Base-by-base conservation (phyloP, 2,329 filamentous ascomycete species). In the Gnomoniopsis smithogilvyi region DNA sequence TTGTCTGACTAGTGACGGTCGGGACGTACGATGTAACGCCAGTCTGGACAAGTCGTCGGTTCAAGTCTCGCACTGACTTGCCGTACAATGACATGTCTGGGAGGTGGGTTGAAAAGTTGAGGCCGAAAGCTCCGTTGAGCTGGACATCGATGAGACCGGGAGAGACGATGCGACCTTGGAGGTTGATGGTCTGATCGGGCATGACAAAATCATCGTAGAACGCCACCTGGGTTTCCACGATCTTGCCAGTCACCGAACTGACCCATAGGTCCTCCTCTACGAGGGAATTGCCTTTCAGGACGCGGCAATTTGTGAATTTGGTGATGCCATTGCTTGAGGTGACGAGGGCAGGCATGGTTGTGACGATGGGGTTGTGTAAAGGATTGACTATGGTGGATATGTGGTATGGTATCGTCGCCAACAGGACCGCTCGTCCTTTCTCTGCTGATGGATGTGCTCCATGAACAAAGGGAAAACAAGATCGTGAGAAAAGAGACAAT, bases 121-220 rank as follows among this genome's bases (percentile, higher is more conserved):
- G 96, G 58, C 92, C 92, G 68, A 92, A 94, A 11, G 90, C 92
- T 51, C 93, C 93, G 68, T 97, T 97, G 66, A 97, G 86, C 73
- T 97, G 93, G 54, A 89, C 89, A 65, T 97, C 93, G 66, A 97
- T 95, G 69, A 97, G 82, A 26, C 93, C 93, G 0, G 93, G 92
- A 0, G 90, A 86, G 21, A 97, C 72, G 64, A 96, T 94, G 67
- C 91, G 91, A 60, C 92, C 91, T 54, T 86, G 84, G 1, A 97
- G 85, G 68, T 97, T 86, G 66, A 96, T 80, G 56, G 88, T 87
- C 65, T 86, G 76, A 69, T 94, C 90, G 1, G 93, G 91, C 2
- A 87, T 78, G 56, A 82, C 77, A 49, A 86, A 80, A 54, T 90
- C 81, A 66, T 87, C 86, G 70, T 90, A 93, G 70, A 88, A 89